Evolutionary conservation across 2,329 filamentous ascomycete genomes (phyloP).

Genomic region (Botryotinia convoluta): DNA sequence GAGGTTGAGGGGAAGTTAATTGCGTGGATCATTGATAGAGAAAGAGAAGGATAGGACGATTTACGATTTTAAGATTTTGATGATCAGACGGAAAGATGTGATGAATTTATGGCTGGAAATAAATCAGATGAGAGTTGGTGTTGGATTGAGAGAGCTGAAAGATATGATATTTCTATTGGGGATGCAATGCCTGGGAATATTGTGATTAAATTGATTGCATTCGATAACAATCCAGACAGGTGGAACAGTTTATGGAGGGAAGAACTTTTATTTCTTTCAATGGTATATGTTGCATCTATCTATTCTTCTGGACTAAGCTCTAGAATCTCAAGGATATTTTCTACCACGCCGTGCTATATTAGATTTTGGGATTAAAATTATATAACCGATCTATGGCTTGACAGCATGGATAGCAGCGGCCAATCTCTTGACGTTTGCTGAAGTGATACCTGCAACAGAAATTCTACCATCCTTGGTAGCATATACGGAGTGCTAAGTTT

Average conservation of each 20-base stretch:
- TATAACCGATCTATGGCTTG: conserved; percentile 45
- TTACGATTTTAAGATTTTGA: conserved; percentile 8
- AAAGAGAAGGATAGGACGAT: background rate
- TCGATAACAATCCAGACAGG: too few species aligned
- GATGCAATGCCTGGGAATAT: background rate
- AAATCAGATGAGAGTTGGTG: background rate
- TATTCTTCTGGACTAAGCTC: background rate
- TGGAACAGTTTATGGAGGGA: background rate
- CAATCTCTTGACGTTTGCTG: conserved; percentile 73
- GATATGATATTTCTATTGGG: background rate
- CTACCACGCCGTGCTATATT: background rate
- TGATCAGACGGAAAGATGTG: background rate
- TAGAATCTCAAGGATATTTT: background rate
- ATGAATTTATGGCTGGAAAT: background rate
- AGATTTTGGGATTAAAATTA: background rate
- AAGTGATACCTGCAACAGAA: conserved; percentile 81
- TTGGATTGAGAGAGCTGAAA: background rate
- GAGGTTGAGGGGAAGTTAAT: conserved; percentile 30
- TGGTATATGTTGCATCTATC: background rate
- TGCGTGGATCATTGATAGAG: background rate
- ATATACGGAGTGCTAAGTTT: conserved; percentile 78
- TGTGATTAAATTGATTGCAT: background rate
- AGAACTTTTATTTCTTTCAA: background rate
- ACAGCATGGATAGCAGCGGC: conserved; percentile 84
- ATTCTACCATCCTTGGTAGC: conserved; percentile 91